These are phyloP conservation scores for Coccomyxa sp. DNA, from an alignment of 139 green algal species.

Conservation along the genomic window DNA sequence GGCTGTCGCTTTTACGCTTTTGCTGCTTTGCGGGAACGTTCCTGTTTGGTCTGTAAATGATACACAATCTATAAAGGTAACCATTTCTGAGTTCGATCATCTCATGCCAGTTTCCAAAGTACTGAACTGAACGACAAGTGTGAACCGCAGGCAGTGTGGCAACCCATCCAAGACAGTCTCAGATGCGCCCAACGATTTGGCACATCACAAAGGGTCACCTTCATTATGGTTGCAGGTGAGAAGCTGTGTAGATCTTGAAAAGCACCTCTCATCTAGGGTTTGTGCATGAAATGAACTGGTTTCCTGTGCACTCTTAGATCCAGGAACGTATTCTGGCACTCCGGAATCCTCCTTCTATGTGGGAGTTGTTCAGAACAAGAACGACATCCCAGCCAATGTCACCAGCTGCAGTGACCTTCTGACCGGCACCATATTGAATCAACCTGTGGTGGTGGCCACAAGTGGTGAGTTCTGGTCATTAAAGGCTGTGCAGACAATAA, in stretches of 20 bases:
- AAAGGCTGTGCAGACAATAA: neutral
- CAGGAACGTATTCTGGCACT: neutral
- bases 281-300: neutral
- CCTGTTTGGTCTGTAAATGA: no score
- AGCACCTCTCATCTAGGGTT: neutral
- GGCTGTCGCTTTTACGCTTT: no score
- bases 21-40: no score
- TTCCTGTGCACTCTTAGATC: neutral
- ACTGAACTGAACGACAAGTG: no score
- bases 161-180: neutral
- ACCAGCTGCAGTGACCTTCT: neutral
- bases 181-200: neutral
- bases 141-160: neutral
- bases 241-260: neutral
- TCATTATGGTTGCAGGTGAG: neutral
- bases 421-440: neutral
- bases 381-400: neutral
- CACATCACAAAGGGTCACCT: neutral
- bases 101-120: no score
- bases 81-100: no score
- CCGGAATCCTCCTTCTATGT: neutral
- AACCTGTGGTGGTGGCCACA: neutral
- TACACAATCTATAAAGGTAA: no score
- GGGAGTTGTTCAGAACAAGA: neutral
- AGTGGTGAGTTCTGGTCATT: neutral